Evolutionary conservation across 2,329 filamentous ascomycete genomes (phyloP), one percentile per base, ranked within the genome.

Genomic region (Aureobasidium sp.): DNA sequence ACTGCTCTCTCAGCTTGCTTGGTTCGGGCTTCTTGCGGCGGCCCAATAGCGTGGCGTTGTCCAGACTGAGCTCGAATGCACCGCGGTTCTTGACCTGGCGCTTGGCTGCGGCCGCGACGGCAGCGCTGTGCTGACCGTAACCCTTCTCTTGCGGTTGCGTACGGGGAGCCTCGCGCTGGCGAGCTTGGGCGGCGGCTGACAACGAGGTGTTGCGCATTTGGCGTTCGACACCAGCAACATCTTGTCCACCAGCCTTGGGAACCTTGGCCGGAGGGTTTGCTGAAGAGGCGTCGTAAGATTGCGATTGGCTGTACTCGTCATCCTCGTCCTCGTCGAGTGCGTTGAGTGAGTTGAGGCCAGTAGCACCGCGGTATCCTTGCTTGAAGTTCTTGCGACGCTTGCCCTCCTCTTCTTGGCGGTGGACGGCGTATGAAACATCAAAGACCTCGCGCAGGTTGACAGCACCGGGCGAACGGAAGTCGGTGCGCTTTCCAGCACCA

Each of bases 371-470:
- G 77, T 87, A 79, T 67, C 88, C 82, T 79, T 92, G 79, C 76
- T 83, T 78, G 67, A 92, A 82, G 69, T 95, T 89, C 74, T 95
- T 95, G 65, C 90, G 84, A 58, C 91, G 86, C 77, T 96, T 97
- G 68, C 85, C 87, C 74, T 97, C 94, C 72, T 99, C 94, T 74
- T 97, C 94, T 74, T 97, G 91, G 49, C 94, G 82, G 72, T 97
- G 94, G 9, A 99, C 94, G 9, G 94, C 93, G 69, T 99, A 99
- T n/a, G 90, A 88, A 51, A 99, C 93, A 69, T 99, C 94, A 66
- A 99, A 99, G 2, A 97, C 92, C 74, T 99, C 94, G 62, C 94
- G 90, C 13, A 99, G 79, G 71, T 97, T 97, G 74, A 99, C 87
- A 2, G 90, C 92, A 54, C 92, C 94, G 0, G 94, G 94, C 0